Evolutionary conservation across 306 rosid genomes (phyloP), one percentile per base, ranked within the genome.

Genomic region (Fagus crenata): DNA sequence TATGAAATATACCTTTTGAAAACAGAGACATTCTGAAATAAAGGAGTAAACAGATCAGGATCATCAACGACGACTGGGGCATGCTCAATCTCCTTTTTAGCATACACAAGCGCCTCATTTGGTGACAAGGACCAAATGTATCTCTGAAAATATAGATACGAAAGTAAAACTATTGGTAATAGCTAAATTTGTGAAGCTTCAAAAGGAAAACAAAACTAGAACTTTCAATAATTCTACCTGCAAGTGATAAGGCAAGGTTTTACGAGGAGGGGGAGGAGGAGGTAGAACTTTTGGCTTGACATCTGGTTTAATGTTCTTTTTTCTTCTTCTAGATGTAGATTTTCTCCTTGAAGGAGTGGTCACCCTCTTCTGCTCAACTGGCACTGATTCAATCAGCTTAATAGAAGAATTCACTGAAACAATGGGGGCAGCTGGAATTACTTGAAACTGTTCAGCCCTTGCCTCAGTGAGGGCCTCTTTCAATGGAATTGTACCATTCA

Each of bases 51-150:
- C 22, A 95, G 87, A 78, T 89, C 84, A 37, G 91, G 89, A 89
- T 90, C 93, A 76, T 89, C 97, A 49, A 56, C 74, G 33, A 86
- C 87, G 33, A 63, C 63, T 65, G 92, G 88, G 42, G 88, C 88
- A 72, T 67, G 83, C 42, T 83, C 89, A 53, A 92, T 87, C 91
- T 95, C 97, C 54, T 88, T 85, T 86, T 83, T 95, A 22, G 97
- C 98, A 85, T 86, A 86, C 49, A 63, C 83, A 83, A 95, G 96
- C 69, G 87, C 97, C 75, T 89, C 84, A 4, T 77, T 78, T 43
- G 96, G 95, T 85, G 81, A 63, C 85, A 90, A 77, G 84, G 93
- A 86, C 87, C 77, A 35, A 67, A 81, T 63, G 72, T 67, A 67
- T 73, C 67, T 89, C 97, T 95, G 89, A 68, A 67, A 67, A 75